phyloP scores from a whole-genome alignment of 257 asterid species.

The Ocimum tenuiflorum region DNA sequence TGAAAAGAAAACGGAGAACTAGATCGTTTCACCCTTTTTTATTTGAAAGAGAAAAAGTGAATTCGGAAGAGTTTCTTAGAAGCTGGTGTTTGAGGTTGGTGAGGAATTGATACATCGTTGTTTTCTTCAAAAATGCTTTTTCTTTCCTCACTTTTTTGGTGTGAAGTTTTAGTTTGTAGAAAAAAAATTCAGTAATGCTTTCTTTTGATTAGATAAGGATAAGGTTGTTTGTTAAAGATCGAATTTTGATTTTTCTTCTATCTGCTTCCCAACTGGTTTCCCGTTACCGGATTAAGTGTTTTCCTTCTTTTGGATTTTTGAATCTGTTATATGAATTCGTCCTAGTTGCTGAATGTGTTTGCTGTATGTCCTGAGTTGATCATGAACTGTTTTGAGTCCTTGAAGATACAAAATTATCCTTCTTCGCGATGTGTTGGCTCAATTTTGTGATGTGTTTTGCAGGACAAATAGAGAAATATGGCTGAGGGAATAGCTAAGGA shows the following conservation, averaged over 20 bases:
- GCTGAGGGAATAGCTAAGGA: constrained; percentile 80
- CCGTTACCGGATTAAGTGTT: neutral
- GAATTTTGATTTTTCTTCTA: neutral
- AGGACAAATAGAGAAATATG: constrained; percentile 41
- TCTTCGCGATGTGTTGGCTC: neutral
- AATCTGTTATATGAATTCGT: neutral
- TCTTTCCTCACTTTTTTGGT: too few species aligned
- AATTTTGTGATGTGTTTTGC: constrained; percentile 24
- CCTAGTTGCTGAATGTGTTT: neutral
- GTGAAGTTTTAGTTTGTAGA: too few species aligned
- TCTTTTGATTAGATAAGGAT: neutral
- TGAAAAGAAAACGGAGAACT: neutral
- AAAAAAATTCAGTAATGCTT: too few species aligned
- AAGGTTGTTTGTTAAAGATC: constrained; percentile 4
- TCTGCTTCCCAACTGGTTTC: neutral
- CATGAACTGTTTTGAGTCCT: neutral
- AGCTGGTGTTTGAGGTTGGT: neutral
- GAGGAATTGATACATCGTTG: neutral
- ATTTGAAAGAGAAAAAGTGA: neutral
- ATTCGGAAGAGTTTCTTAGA: neutral
- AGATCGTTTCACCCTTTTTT: neutral
- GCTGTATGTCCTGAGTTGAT: neutral
- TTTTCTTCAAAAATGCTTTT: neutral
- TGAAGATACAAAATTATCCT: neutral
- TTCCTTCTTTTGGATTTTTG: neutral